Percentiles rank a stretch among this genome's conserved stretches.
These are phyloP conservation scores for Mucor circinelloides DNA, from an alignment of 371 early-diverging fungal species.

Conservation along the genomic window DNA sequence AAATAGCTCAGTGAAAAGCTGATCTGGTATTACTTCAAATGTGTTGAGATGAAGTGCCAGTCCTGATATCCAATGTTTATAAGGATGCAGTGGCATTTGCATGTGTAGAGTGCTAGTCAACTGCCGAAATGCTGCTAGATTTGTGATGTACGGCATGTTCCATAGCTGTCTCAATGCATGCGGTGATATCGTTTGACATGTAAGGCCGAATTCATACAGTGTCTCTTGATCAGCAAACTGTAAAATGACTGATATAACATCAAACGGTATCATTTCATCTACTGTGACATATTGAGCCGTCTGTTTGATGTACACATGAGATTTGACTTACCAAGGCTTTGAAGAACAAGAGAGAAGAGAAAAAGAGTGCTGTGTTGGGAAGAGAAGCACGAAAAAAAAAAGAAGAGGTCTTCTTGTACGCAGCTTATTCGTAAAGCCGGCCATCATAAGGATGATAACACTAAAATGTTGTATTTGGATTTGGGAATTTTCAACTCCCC, in stretches of 20 bases:
- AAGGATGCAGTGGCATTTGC: neutral
- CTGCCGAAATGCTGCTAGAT: neutral
- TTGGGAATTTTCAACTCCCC: neutral
- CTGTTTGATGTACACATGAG: no score
- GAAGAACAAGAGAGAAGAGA: neutral
- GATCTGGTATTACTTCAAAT: neutral
- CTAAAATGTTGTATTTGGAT: neutral
- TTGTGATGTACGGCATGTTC: conserved; percentile 7
- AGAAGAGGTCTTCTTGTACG: neutral
- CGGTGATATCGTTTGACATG: neutral
- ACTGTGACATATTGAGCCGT: neutral
- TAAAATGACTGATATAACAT: conserved; percentile 9
- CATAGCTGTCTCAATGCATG: conserved; percentile 11
- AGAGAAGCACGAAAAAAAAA: neutral
- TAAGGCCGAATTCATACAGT: neutral
- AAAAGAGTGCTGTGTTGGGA: neutral
- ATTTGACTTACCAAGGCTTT: neutral
- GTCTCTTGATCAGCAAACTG: conserved; percentile 3
- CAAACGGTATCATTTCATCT: conserved; percentile 1
- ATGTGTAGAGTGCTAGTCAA: neutral
- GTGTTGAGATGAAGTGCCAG: conserved; percentile 5
- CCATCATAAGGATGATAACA: neutral
- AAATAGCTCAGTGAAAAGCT: neutral
- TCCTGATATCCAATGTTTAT: conserved; percentile 4
- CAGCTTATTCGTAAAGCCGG: neutral